A percentile compares a stretch with the other conserved stretches of the same genome.
Evolutionary conservation across 805 yeast genomes (phyloP).

Genomic region (Lachancea sp.): DNA sequence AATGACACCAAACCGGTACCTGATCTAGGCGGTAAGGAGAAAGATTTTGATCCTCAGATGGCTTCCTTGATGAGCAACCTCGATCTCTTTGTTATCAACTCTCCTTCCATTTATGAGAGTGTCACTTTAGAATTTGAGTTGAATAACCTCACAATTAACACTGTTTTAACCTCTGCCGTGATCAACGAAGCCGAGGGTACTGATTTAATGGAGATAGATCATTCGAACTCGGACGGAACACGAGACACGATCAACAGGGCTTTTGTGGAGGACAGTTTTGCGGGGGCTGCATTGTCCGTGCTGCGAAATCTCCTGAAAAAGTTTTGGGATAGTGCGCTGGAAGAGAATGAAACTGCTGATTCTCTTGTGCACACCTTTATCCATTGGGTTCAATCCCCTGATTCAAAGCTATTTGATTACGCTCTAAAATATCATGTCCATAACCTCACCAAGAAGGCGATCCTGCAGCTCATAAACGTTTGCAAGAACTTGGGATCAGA

Average conservation of each 20-base stretch:
- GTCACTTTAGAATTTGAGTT: conserved; percentile 74
- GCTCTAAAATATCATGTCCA: conserved; percentile 81
- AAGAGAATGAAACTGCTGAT: conserved; percentile 66
- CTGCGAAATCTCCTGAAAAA: conserved; percentile 69
- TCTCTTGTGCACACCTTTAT: conserved; percentile 74
- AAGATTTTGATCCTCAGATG: conserved; percentile 44
- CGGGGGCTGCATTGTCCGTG: conserved; percentile 63
- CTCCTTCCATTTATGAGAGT: conserved; percentile 71
- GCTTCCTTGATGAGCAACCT: conserved; percentile 43
- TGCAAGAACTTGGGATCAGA: conserved; percentile 72
- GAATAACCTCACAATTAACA: conserved; percentile 75
- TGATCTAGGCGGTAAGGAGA: conserved; percentile 78
- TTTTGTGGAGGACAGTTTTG: conserved; percentile 78
- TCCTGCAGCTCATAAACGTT: conserved; percentile 71
- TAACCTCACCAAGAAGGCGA: conserved; percentile 74
- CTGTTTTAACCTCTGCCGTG: conserved; percentile 75
- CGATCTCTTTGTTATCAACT: conserved; percentile 65
- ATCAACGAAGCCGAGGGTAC: conserved; percentile 87
- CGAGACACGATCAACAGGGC: conserved; percentile 21
- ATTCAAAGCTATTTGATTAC: conserved; percentile 69
- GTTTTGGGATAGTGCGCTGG: conserved; percentile 91
- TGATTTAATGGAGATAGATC: conserved; percentile 51
- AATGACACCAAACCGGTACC: conserved; percentile 63
- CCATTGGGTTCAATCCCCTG: conserved; percentile 77
- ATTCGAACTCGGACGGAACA: conserved; percentile 22